phyloP scores from a whole-genome alignment of 352 stramenopile genomes.

The Globisporangium iwayamae region DNA sequence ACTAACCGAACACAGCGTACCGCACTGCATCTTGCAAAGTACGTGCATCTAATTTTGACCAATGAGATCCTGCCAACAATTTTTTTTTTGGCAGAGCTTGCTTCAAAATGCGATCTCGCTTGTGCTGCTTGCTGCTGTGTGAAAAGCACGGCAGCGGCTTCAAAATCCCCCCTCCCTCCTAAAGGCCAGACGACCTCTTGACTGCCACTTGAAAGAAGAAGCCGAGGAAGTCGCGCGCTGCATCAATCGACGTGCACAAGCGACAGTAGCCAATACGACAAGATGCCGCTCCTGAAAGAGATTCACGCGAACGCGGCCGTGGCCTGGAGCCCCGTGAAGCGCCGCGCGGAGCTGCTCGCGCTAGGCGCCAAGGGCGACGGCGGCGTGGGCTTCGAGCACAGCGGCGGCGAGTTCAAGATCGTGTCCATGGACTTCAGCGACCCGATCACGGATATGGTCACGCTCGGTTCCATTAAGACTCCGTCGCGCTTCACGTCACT shows the following conservation, averaged over 20 bases:
- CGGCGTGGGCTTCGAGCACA: constrained; percentile 96
- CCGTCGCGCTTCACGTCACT: constrained; percentile 91
- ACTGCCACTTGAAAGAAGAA: not conserved
- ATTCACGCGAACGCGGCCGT: constrained; percentile 87
- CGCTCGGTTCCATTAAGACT: constrained; percentile 88
- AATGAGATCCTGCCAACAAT: too few species aligned
- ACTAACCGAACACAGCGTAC: not conserved
- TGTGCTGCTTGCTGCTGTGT: not conserved
- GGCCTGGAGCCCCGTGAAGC: constrained; percentile 85
- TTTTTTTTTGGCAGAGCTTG: not conserved
- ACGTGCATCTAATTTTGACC: too few species aligned
- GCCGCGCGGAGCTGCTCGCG: constrained; percentile 74
- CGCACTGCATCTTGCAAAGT: not conserved
- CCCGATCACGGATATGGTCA: constrained; percentile 58
- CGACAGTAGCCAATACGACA: not conserved
- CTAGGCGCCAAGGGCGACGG: constrained; percentile 93
- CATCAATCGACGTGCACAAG: not conserved
- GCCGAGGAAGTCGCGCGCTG: not conserved
- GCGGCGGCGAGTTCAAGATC: constrained; percentile 95
- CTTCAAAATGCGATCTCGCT: constrained; percentile 10
- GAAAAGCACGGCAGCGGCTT: constrained; percentile 1
- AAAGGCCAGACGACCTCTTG: constrained; percentile 4
- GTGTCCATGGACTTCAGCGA: constrained; percentile 92
- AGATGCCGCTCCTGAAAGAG: constrained; percentile 90
- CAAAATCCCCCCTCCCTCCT: constrained; percentile 12